Base-by-base conservation (phyloP, 2,329 filamentous ascomycete genomes). In the Colletotrichum paranaense region DNA sequence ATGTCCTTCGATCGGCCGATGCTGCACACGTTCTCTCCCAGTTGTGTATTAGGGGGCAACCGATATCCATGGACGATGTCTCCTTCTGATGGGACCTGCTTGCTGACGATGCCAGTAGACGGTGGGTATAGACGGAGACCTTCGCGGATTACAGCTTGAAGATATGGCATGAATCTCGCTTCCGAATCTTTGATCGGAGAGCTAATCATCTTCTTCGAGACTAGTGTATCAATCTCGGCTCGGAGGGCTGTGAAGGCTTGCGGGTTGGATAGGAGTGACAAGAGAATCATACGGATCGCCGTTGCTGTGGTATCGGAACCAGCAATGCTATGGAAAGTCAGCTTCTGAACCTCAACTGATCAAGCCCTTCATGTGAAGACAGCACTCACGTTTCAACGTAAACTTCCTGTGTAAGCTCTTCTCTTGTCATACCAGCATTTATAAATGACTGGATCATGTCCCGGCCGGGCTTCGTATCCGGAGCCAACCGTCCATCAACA, bases 101-200 rank as follows among this genome's bases (percentile, higher is more conserved):
- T 86, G 77, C 89, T 86, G 4, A 90, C 80, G 6, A 84, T 77
- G 68, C 88, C 82, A 6, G 82, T 84, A 2, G 89, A 81, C 1
- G 82, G 84, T 1, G 88, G 87, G 74, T 88, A 86, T 11, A 89
- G 78, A 3, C 88, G 84, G 75, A 87, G 79, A 0, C 85, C 84
- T 76, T 91, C 90, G 26, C 84, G 85, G 19, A 91, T 82, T 3
- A 88, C 85, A 4, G 88, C 88, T 42, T 87, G 82, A 3, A 90
- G 83, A 76, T 89, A 87, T 16, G 79, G 81, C 35, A 83, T 79
- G 32, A 76, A 77, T 28, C 75, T 80, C 28, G 79, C 82, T 74
- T 87, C 82, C 0, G 79, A 76, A 53, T 85, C 80, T 19, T 72
- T 79, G 74, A 80, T 76, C 11, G 79, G 79, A 0, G 75, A 67